Base-by-base conservation (phyloP, 2,329 filamentous ascomycete species). In the Thelonectria olida region DNA sequence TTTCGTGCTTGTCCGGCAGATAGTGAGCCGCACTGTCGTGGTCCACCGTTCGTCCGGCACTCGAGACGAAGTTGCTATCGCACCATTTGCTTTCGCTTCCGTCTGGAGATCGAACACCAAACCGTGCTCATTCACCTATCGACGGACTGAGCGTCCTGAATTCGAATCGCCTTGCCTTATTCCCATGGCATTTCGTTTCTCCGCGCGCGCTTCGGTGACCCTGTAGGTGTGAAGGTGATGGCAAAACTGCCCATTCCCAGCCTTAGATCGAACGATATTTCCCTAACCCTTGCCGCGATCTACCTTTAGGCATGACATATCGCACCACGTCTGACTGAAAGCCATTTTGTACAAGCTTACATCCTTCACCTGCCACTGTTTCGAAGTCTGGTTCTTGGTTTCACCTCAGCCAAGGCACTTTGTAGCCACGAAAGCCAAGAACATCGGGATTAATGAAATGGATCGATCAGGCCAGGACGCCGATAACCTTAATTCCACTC, bases 1-100 rank as follows among this genome's bases (percentile, higher is more conserved):
- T 69, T 71, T 70, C 65, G 68, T 65, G 45, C 65, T 65, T 59
- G 51, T 63, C 67, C 58, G 57, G 63, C 52, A 65, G 56, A 60
- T 58, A 50, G 56, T 53, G 55, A 47, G 39, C 58, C 54, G 51
- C 53, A 64, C 60, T 47, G 41, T 51, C 42, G 44, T 50, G 52
- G 60, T 69, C 65, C 68, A 58, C 49, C 49, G 58, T 61, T 65
- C 61, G 38, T 60, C 60, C 49, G 45, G 56, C 52, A 53, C 20
- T 60, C 42, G 28, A 27, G 31, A n/a, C 41, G 9, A 10, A 6
- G 31, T 15, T 15, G 5, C 34, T 38, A 58, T 59, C 17, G 42
- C 56, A 60, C 61, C 42, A 55, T 44, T 23, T 39, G 53, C 39
- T 42, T 15, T 60, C 51, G 45, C 45, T 50, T 50, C 23, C 19